A percentile compares a stretch with the other conserved stretches of the same genome.
Evolutionary conservation across 306 rosid species (phyloP).

Genomic region (barrel medic (Medicago truncatula)): MtrunA17r5.0-ANR NC_053042.1:52438001-52438500

Average conservation of each 20-base stretch:
- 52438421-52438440: conserved; percentile 98
- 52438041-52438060: conserved; percentile 85
- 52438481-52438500: conserved; percentile 76
- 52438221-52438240: conserved; percentile 97
- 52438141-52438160: conserved; percentile 98
- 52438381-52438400: conserved; percentile 89
- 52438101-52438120: conserved; percentile 98
- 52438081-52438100: conserved; percentile 98
- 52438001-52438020: conserved; percentile 98
- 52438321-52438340: conserved; percentile 92
- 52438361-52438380: conserved; percentile 97
- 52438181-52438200: conserved; percentile 99
- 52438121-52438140: conserved; percentile 98
- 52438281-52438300: conserved; percentile 92
- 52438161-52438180: conserved; percentile 89
- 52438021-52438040: conserved; percentile 88
- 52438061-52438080: conserved; percentile 96
- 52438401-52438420: conserved; percentile 94
- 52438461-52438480: conserved; percentile 93
- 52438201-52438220: conserved; percentile 98
- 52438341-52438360: conserved; percentile 99
- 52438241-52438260: conserved; percentile 99
- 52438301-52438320: conserved; percentile 98
- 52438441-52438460: conserved; percentile 95
- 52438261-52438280: conserved; percentile 96